Evolutionary conservation across 345 rosid genomes (phyloP), one percentile per base, ranked within the genome.

Genomic region (Melaleuca quinquenervia): DNA sequence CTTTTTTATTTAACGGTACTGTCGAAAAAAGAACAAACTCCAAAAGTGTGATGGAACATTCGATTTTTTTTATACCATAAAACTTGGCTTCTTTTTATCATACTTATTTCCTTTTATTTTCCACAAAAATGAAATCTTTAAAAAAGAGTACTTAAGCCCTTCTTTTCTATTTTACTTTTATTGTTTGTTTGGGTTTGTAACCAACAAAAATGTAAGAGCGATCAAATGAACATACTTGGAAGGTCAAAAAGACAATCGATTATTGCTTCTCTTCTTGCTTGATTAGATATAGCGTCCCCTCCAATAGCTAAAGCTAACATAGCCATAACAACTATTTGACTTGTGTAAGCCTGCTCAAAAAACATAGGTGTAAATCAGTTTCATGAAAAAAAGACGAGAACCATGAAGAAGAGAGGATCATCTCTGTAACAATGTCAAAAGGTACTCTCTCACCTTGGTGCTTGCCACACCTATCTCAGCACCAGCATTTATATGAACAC

Each of bases 381-480:
- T 56, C 26, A 22, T n/a, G 51, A 26, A 58, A 75, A 56, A 78
- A 45, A 54, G 80, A 14, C 26, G 4, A 70, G 24, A 70, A 70
- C 48, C 7, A 70, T 70, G 78, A 20, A 60, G 75, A 54, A 76
- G 85, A 45, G 58, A 58, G 74, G 84, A 82, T 2, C 78, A 11
- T 18, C 4, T 50, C 83, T 15, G 53, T 54, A 41, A 75, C 50
- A 50, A 62, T 50, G 13, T 75, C n/a, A 11, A 80, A 70, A 58
- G 29, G 82, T 82, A 84, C 85, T 14, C 27, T 74, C 83, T 58
- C 87, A 97, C 99, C 98, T 97, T 97, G 51, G 99, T 97, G 87
- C 98, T 97, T 84, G 99, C 99, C 24, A 97, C 99, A 70, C 99
- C 98, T 82, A 96, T 97, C 93, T 97, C 99, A 86, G 94, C 94